phyloP scores from a whole-genome alignment of 768 basidiomycete species.

The Paxillus involutus region DNA sequence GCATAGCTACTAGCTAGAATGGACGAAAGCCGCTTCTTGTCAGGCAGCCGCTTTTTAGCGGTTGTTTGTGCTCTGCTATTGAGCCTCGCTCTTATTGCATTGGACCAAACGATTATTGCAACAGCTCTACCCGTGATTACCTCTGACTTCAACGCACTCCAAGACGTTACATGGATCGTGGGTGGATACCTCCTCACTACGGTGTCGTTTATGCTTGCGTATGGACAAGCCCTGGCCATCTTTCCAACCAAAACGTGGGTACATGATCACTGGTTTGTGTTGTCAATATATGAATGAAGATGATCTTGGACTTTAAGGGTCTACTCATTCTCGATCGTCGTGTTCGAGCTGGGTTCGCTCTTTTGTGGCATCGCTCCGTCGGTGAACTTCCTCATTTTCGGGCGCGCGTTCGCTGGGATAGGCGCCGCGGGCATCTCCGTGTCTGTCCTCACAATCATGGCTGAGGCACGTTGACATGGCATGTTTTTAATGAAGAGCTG shows the following conservation, averaged over 20 bases:
- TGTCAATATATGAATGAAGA: constrained; percentile 50
- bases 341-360: constrained; percentile 48
- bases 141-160: constrained; percentile 11
- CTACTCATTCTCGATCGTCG: constrained; percentile 5
- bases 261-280: constrained; percentile 54
- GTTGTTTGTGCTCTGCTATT: constrained; percentile 6
- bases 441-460: constrained; percentile 13
- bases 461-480: constrained; percentile 4
- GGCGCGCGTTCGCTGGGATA: constrained; percentile 63
- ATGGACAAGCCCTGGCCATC: constrained; percentile 6
- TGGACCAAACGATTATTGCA: constrained; percentile 49
- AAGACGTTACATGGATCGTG: constrained; percentile 53
- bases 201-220: constrained; percentile 10
- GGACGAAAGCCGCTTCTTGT: constrained; percentile 8
- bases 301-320: constrained; percentile 42
- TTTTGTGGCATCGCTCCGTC: constrained; percentile 59
- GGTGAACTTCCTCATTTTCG: constrained; percentile 63
- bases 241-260: constrained; percentile 19
- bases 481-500: neutral
- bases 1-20: neutral
- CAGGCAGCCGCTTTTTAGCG: constrained; percentile 1
- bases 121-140: constrained; percentile 49
- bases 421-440: constrained; percentile 62
- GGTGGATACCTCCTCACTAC: constrained; percentile 66
- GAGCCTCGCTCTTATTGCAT: constrained; percentile 11